Percentiles rank a stretch among this genome's conserved stretches.
These are phyloP conservation scores for Macroventuria anomochaeta DNA, from an alignment of 2,329 filamentous ascomycete species.

Conservation along the genomic window DNA sequence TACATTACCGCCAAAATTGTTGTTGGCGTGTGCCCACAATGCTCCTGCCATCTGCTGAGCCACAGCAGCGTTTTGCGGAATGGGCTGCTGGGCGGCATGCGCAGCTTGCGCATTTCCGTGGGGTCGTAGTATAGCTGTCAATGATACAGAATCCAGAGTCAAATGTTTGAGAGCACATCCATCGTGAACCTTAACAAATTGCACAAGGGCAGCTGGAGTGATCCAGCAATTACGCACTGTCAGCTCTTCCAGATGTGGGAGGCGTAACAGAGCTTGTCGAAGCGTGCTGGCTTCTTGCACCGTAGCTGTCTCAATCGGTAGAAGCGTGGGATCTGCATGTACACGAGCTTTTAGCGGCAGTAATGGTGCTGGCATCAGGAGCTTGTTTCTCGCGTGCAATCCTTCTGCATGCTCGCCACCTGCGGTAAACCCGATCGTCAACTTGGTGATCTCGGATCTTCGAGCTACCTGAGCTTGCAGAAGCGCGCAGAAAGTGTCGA, in stretches of 20 bases:
- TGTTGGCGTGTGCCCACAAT: constrained; percentile 9
- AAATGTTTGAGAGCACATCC: constrained; percentile 59
- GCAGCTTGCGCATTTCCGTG: constrained; percentile 11
- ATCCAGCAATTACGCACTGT: constrained; percentile 74
- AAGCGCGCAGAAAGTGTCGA: constrained; percentile 60
- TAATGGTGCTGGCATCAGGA: constrained; percentile 68
- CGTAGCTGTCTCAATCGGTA: neutral
- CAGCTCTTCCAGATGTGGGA: constrained; percentile 65
- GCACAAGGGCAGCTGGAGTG: constrained; percentile 63
- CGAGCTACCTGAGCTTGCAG: constrained; percentile 59
- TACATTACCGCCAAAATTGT: constrained; percentile 18
- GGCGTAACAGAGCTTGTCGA: constrained; percentile 51
- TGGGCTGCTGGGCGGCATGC: neutral
- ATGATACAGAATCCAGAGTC: constrained; percentile 68
- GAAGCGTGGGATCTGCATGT: neutral
- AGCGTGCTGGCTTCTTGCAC: constrained; percentile 20
- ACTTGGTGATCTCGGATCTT: constrained; percentile 59
- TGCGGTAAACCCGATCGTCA: constrained; percentile 71
- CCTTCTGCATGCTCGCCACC: constrained; percentile 72
- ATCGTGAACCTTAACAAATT: constrained; percentile 59
- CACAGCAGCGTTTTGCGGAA: constrained; percentile 3
- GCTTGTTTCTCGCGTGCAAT: constrained; percentile 65
- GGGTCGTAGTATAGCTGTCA: constrained; percentile 52
- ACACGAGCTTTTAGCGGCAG: constrained; percentile 28
- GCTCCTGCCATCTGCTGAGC: neutral